A percentile compares a stretch with the other conserved stretches of the same genome.
Conservation (phyloP, 805 yeast genomes). For the Saturnispora mendoncae region DNA sequence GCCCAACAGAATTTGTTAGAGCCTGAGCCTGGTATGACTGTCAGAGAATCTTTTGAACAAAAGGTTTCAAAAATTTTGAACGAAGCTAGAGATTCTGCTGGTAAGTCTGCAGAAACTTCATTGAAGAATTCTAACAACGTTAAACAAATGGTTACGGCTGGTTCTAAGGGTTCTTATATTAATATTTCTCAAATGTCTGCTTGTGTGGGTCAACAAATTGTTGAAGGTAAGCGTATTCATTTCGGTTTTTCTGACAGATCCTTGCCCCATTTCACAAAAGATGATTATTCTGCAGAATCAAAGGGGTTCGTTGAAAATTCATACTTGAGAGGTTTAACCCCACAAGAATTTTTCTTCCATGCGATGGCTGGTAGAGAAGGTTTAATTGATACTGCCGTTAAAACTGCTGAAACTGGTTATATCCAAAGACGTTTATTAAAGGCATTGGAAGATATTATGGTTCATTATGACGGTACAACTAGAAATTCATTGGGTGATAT, state of each 20-base stretch:
- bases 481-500: conserved; percentile 96
- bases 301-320: conserved; percentile 98
- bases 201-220: conserved; percentile 99
- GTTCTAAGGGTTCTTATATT: conserved; percentile 98
- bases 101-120: conserved; percentile 96
- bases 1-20: conserved; percentile 84
- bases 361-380: conserved; percentile 99
- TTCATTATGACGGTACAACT: conserved; percentile 93
- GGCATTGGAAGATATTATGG: conserved; percentile 94
- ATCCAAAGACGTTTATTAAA: conserved; percentile 96
- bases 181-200: conserved; percentile 99
- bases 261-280: conserved; percentile 95
- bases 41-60: conserved; percentile 96
- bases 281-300: conserved; percentile 97
- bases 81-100: conserved; percentile 98
- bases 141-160: conserved; percentile 98
- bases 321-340: conserved; percentile 92
- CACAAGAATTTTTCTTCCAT: conserved; percentile 98
- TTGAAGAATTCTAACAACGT: conserved; percentile 92
- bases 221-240: conserved; percentile 98
- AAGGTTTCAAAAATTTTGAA: conserved; percentile 90
- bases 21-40: conserved; percentile 99
- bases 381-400: conserved; percentile 97
- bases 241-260: conserved; percentile 96
- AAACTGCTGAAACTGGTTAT: conserved; percentile 98